Evolutionary conservation across 768 basidiomycete species (phyloP), one percentile per base, ranked within the genome.

Genomic region (Roridomyces roridus): DNA sequence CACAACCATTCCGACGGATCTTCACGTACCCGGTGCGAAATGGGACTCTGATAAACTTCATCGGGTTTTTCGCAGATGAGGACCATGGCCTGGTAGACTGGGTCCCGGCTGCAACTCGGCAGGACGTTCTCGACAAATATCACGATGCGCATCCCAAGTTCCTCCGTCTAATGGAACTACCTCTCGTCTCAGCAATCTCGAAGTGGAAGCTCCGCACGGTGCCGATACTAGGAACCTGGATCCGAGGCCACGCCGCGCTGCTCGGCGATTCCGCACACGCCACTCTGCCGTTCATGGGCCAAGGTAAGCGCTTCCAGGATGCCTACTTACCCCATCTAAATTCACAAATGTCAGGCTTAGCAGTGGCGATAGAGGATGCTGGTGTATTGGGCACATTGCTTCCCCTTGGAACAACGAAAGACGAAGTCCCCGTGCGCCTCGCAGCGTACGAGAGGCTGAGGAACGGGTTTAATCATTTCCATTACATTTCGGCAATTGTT

Each of bases 281-380:
- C 1, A 68, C 69, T 40, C 55, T 60, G 2, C 67, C 69, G 11
- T 49, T 65, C 26, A 39, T 65, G 5, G 69, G 60, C 15, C 65
- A 67, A 47, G 67, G 69, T 17, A 15, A 10, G 31, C 15, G n/a
- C n/a, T n/a, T n/a, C n/a, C n/a, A n/a, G n/a, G n/a, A n/a, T n/a
- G n/a, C n/a, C n/a, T n/a, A n/a, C n/a, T n/a, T n/a, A n/a, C n/a
- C n/a, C n/a, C n/a, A n/a, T n/a, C n/a, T n/a, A n/a, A n/a, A n/a
- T n/a, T n/a, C n/a, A n/a, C n/a, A 4, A 11, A 2, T 8, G 15
- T 10, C 31, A 34, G 31, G 31, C 15, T 67, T 67, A 12, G 68
- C 60, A 7, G 63, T 68, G 44, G 69, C 67, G 6, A 60, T 68
- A 42, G 69, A 70, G 49, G 68, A 60, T 2, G 58, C 48, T 3